Conservation (phyloP, 2,329 filamentous ascomycete genomes). For the Penicillium sp. region DNA sequence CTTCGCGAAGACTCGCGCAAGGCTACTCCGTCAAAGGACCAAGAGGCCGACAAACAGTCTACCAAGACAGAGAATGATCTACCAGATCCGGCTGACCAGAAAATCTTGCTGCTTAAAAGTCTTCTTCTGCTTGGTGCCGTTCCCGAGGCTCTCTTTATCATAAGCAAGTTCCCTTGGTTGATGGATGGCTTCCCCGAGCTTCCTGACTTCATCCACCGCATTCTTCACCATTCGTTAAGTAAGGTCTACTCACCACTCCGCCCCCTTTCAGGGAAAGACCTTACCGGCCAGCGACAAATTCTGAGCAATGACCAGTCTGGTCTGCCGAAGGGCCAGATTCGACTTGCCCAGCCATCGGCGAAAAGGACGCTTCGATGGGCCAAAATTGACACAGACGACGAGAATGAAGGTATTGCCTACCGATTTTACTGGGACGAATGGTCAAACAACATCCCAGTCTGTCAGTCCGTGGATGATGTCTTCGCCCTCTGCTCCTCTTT, state of each 20-base stretch:
- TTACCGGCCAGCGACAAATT: slow-evolving; percentile 52
- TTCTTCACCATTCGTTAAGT: slow-evolving; percentile 76
- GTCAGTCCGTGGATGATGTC: slow-evolving; percentile 85
- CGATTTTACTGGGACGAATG: slow-evolving; percentile 98
- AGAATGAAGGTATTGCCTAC: slow-evolving; percentile 72
- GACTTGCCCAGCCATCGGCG: slow-evolving; percentile 57
- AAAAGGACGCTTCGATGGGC: slow-evolving; percentile 78
- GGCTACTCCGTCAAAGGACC: slow-evolving; percentile 54
- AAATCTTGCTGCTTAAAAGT: slow-evolving; percentile 77
- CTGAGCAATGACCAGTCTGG: slow-evolving; percentile 63
- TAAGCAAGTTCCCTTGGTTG: slow-evolving; percentile 91
- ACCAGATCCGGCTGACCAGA: slow-evolving; percentile 81
- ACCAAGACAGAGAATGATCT: slow-evolving; percentile 47
- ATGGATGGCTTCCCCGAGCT: slow-evolving; percentile 81
- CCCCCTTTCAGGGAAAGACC: slow-evolving; percentile 43
- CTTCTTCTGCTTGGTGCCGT: slow-evolving; percentile 87
- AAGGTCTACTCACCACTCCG: slow-evolving; percentile 63
- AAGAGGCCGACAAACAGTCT: slow-evolving; percentile 44
- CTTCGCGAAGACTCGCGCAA: slow-evolving; percentile 56
- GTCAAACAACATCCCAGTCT: slow-evolving; percentile 88
- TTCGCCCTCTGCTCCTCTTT: slow-evolving; percentile 83
- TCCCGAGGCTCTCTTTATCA: slow-evolving; percentile 86
- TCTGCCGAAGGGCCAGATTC: slow-evolving; percentile 67
- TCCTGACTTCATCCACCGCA: slow-evolving; percentile 76
- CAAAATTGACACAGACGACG: slow-evolving; percentile 72